Conservation (phyloP, 768 basidiomycete species). For the Mycena belliarum region DNA sequence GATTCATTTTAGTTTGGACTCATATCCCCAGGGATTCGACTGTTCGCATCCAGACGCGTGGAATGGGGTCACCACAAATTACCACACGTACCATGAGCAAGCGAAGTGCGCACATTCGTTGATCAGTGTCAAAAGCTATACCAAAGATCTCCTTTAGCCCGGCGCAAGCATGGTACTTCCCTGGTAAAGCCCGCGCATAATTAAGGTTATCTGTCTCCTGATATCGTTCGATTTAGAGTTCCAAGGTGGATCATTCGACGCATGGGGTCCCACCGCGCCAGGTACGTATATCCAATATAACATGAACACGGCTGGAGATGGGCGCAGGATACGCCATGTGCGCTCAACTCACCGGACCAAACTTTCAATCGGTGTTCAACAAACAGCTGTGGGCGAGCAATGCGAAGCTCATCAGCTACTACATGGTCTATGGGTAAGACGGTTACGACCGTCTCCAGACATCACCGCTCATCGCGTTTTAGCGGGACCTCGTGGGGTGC, state of each 20-base stretch:
- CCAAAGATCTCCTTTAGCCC: slow-evolving; percentile 22
- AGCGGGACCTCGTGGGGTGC: slow-evolving; percentile 89
- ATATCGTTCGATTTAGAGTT: slow-evolving; percentile 39
- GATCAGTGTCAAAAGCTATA: neutral
- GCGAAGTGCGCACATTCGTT: slow-evolving; percentile 28
- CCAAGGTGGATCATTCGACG: slow-evolving; percentile 78
- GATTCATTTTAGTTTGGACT: slow-evolving; percentile 49
- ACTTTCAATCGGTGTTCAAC: slow-evolving; percentile 82
- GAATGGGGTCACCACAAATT: slow-evolving; percentile 63
- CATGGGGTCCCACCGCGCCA: slow-evolving; percentile 77
- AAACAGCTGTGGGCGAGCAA: slow-evolving; percentile 78
- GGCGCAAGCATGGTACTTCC: slow-evolving; percentile 70
- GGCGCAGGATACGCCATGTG: slow-evolving; percentile 62
- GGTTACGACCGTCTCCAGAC: neutral
- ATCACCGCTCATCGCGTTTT: neutral
- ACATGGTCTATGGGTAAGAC: slow-evolving; percentile 79
- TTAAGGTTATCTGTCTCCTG: too few relatives aligned
- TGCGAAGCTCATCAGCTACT: slow-evolving; percentile 80
- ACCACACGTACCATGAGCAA: slow-evolving; percentile 60
- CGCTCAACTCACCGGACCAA: slow-evolving; percentile 63
- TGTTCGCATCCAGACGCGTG: slow-evolving; percentile 72
- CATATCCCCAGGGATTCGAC: slow-evolving; percentile 79
- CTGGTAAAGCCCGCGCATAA: too few relatives aligned
- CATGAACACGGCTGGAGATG: neutral
- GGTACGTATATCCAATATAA: slow-evolving; percentile 33